These are phyloP conservation scores for Camelina sativa DNA, from an alignment of 345 rosid species.

Conservation along the genomic window DNA sequence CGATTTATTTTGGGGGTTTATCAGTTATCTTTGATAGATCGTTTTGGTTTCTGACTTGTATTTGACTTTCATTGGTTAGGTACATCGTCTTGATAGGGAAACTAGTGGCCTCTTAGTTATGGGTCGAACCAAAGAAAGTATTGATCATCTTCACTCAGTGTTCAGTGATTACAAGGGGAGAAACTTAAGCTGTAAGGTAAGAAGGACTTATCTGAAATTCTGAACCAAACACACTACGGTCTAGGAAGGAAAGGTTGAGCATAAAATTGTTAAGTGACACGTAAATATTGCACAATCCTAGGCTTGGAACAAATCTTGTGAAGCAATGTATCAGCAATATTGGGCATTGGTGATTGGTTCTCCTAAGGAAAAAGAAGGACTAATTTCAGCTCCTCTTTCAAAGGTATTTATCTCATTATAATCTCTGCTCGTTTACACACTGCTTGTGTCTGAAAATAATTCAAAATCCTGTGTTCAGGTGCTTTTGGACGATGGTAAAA, in stretches of 20 bases:
- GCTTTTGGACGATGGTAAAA: constrained; percentile 84
- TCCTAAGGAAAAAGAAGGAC: constrained; percentile 83
- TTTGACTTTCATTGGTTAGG: constrained; percentile 51
- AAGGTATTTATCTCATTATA: constrained; percentile 56
- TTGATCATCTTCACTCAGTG: constrained; percentile 65
- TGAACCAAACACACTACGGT: not conserved
- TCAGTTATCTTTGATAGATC: not conserved
- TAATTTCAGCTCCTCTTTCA: constrained; percentile 76
- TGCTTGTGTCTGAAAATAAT: constrained; percentile 23
- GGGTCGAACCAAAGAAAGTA: constrained; percentile 85
- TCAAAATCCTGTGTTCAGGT: constrained; percentile 49
- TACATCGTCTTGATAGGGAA: constrained; percentile 92
- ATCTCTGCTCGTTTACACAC: not conserved
- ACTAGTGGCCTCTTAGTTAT: constrained; percentile 82
- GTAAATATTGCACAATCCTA: constrained; percentile 36
- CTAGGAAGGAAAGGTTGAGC: constrained; percentile 4
- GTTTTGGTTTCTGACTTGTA: constrained; percentile 5
- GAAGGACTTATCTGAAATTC: not conserved
- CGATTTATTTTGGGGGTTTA: not conserved
- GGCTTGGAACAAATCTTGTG: constrained; percentile 85
- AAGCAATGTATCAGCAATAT: constrained; percentile 68
- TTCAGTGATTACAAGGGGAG: constrained; percentile 63
- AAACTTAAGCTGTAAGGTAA: constrained; percentile 66
- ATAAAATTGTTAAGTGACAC: constrained; percentile 1
- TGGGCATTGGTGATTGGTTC: constrained; percentile 95